phyloP scores from a whole-genome alignment of 2,329 filamentous ascomycete species.

The Metarhizium robertsii region DNA sequence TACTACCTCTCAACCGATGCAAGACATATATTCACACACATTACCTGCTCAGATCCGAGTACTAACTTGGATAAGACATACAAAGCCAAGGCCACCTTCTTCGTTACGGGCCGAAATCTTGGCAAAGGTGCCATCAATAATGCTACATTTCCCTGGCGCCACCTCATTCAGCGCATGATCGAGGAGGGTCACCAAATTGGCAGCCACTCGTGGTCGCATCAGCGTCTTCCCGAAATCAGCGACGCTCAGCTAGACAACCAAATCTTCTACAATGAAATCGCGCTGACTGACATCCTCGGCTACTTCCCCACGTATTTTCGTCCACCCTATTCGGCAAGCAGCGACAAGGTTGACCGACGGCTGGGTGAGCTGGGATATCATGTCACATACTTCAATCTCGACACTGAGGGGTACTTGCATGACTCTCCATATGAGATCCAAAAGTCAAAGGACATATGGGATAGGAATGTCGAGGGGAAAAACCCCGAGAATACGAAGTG shows the following conservation, averaged over 20 bases:
- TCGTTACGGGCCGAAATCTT: constrained; percentile 24
- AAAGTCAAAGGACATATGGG: constrained; percentile 31
- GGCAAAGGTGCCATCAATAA: constrained; percentile 35
- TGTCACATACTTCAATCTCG: constrained; percentile 49
- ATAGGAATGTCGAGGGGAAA: constrained; percentile 24
- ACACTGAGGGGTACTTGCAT: constrained; percentile 52
- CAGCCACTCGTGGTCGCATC: constrained; percentile 40
- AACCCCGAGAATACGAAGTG: constrained; percentile 23
- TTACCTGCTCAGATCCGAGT: neutral
- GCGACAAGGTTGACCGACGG: constrained; percentile 26
- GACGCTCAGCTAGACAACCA: constrained; percentile 25
- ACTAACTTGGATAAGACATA: constrained; percentile 16
- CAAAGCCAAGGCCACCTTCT: constrained; percentile 29
- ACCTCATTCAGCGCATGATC: constrained; percentile 34
- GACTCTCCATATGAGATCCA: constrained; percentile 37
- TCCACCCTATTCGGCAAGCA: constrained; percentile 37
- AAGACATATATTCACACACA: neutral
- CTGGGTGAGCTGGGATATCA: constrained; percentile 43
- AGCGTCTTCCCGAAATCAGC: constrained; percentile 28
- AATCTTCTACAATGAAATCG: constrained; percentile 33
- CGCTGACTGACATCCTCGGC: constrained; percentile 29
- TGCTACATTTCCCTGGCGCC: constrained; percentile 22
- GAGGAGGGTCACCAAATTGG: constrained; percentile 50
- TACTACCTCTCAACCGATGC: neutral
- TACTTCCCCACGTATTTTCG: constrained; percentile 35